Evolutionary conservation across 306 rosid genomes (phyloP).

Genomic region (Prunus kanzakura): DNA sequence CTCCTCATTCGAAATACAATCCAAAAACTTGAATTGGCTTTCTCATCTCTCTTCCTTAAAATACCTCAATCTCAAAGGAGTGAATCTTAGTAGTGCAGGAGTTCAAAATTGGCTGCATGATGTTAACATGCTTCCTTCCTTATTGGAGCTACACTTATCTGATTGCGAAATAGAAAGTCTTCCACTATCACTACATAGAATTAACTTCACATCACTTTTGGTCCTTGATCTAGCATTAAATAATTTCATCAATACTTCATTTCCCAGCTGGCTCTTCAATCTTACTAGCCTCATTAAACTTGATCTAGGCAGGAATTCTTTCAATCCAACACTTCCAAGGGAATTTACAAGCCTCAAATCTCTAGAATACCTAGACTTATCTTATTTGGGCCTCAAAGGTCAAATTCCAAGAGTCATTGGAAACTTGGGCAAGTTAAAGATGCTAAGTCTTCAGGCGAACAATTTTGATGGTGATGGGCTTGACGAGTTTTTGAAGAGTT

Average conservation of each 20-base stretch:
- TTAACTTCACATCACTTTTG: background rate
- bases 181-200: background rate
- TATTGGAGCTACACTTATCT: background rate
- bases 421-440: background rate
- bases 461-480: background rate
- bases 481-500: background rate
- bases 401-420: background rate
- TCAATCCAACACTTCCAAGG: background rate
- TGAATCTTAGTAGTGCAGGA: slow-evolving; percentile 18
- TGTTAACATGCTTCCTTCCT: slow-evolving; percentile 6
- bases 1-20: no score
- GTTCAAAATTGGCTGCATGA: background rate
- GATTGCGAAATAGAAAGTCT: accelerated
- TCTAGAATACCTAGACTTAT: background rate
- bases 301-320: accelerated
- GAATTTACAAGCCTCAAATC: background rate
- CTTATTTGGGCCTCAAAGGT: accelerated
- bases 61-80: slow-evolving; percentile 18
- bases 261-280: background rate
- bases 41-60: slow-evolving; percentile 31
- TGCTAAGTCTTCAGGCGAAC: background rate
- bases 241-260: accelerated
- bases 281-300: background rate
- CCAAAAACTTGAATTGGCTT: slow-evolving; percentile 18
- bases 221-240: accelerated